phyloP scores from a whole-genome alignment of 139 green algal species.

The Coccomyxa sp. region DNA sequence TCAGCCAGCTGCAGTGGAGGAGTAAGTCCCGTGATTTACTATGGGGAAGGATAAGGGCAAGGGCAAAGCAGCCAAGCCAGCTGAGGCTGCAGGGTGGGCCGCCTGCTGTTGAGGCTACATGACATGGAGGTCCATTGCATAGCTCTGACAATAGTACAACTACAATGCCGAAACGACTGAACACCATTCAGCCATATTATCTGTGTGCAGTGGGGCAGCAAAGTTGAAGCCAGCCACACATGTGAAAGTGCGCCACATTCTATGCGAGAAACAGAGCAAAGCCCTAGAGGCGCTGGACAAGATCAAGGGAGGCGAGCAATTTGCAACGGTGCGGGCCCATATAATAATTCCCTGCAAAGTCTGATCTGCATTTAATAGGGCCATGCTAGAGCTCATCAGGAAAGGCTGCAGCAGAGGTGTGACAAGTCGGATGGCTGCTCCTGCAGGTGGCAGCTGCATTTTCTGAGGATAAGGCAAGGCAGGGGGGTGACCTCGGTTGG shows the following conservation, averaged over 20 bases:
- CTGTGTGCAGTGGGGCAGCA: too few species aligned
- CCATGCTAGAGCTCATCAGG: not conserved
- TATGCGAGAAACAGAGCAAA: constrained; percentile 37
- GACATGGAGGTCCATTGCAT: too few species aligned
- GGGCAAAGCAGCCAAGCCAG: not conserved
- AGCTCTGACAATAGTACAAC: too few species aligned
- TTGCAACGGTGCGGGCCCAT: constrained; percentile 20
- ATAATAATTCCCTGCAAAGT: not conserved
- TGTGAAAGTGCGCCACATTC: constrained; percentile 41
- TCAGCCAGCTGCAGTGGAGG: too few species aligned
- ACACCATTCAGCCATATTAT: too few species aligned
- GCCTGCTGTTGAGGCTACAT: too few species aligned
- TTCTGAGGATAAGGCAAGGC: constrained; percentile 42
- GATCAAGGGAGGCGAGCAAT: constrained; percentile 35
- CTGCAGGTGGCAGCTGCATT: constrained; percentile 26
- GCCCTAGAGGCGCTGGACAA: constrained; percentile 30
- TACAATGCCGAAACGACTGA: too few species aligned
- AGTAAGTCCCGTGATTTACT: not conserved
- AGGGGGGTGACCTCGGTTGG: constrained; percentile 48
- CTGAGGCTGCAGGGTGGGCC: not conserved
- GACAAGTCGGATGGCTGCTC: not conserved
- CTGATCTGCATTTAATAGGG: not conserved
- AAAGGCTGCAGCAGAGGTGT: not conserved
- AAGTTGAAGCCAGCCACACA: constrained; percentile 19
- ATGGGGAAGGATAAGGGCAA: not conserved